Conservation (phyloP, 331 rosid species). For the Dryas integrifolia region DNA sequence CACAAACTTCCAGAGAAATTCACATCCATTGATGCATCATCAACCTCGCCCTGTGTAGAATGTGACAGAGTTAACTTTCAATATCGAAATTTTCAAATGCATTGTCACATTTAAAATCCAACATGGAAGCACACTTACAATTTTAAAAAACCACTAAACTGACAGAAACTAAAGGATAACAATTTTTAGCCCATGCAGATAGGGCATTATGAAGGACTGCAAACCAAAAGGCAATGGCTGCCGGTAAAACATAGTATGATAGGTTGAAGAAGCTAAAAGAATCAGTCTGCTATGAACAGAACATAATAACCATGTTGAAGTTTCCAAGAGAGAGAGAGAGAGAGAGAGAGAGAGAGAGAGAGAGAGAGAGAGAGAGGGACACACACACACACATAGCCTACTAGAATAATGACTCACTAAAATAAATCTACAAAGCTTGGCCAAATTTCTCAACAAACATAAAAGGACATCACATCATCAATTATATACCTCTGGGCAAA, state of each 20-base stretch:
- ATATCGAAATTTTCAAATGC: neutral
- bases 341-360: neutral
- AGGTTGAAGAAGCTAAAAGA: neutral
- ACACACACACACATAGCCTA: neutral
- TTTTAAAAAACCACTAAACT: neutral
- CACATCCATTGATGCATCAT: constrained; percentile 80
- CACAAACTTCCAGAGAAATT: constrained; percentile 82
- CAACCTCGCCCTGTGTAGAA: constrained; percentile 69
- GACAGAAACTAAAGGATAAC: no score
- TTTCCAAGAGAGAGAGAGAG: neutral
- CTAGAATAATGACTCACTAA: neutral
- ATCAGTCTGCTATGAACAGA: neutral
- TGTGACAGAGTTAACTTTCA: constrained; percentile 5
- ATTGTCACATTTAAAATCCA: constrained; percentile 1
- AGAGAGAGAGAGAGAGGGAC: neutral
- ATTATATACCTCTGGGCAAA: constrained; percentile 81
- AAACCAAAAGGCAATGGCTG: no score
- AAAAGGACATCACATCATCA: constrained; percentile 22
- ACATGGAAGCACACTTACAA: neutral
- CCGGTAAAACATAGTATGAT: neutral
- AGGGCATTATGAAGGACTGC: no score
- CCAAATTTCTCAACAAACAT: constrained; percentile 17
- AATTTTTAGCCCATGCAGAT: no score
- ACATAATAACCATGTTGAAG: neutral
- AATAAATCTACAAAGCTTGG: constrained; percentile 9